A percentile compares a stretch with the other conserved stretches of the same genome.
These are phyloP conservation scores for Oleoguttula mirabilis DNA, from an alignment of 495 filamentous ascomycete genomes.

Conservation along the genomic window DNA sequence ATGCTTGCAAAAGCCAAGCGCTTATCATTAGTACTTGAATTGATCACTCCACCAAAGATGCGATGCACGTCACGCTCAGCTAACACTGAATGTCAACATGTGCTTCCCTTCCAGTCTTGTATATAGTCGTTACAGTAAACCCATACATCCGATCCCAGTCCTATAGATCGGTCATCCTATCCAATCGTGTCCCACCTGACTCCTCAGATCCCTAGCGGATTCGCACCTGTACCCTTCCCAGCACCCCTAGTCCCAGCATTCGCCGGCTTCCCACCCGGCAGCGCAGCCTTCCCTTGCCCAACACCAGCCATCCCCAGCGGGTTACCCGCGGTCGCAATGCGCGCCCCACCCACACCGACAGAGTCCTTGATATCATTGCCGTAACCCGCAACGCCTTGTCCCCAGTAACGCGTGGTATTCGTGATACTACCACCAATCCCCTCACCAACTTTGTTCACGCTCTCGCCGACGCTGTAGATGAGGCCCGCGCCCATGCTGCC, in stretches of 20 bases:
- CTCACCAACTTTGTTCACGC: constrained; percentile 31
- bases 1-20: too few relatives aligned
- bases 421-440: constrained; percentile 31
- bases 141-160: too few relatives aligned
- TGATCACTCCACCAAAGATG: too few relatives aligned
- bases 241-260: constrained; percentile 9
- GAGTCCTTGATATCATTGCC: constrained; percentile 39
- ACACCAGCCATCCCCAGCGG: constrained; percentile 31
- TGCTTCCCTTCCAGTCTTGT: too few relatives aligned
- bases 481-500: constrained; percentile 30
- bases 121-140: too few relatives aligned
- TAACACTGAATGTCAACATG: too few relatives aligned
- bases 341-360: constrained; percentile 29
- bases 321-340: constrained; percentile 31
- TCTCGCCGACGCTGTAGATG: constrained; percentile 28
- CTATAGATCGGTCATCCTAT: too few relatives aligned
- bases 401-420: constrained; percentile 30
- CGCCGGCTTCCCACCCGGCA: constrained; percentile 13
- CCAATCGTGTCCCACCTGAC: too few relatives aligned
- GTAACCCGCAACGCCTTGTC: constrained; percentile 34
- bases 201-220: constrained; percentile 24
- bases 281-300: constrained; percentile 11
- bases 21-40: too few relatives aligned
- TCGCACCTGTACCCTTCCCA: constrained; percentile 19
- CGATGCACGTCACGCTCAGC: too few relatives aligned